phyloP scores from a whole-genome alignment of 768 basidiomycete genomes.

The Clitopilus passeckerianus region DNA sequence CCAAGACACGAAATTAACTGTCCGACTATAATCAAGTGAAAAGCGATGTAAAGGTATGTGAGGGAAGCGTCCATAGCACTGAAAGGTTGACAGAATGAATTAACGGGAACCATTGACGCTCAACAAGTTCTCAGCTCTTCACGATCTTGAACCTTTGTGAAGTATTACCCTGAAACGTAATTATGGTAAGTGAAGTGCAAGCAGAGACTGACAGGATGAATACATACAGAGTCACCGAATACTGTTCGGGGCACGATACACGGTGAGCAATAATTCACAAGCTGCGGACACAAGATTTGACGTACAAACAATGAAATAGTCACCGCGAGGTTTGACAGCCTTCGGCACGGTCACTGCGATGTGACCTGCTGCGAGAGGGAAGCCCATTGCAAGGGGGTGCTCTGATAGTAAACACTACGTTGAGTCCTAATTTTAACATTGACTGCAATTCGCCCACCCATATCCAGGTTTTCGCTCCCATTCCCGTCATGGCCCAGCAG shows the following conservation, averaged over 20 bases:
- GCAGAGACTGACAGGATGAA: not conserved
- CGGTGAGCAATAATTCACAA: not conserved
- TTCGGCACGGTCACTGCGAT: constrained; percentile 33
- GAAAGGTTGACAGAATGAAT: not conserved
- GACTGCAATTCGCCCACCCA: constrained; percentile 27
- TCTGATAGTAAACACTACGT: constrained; percentile 17
- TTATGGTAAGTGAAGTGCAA: not conserved
- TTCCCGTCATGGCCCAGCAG: constrained; percentile 38
- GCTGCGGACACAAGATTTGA: not conserved
- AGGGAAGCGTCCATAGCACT: not conserved
- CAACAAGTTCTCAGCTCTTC: not conserved
- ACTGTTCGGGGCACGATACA: not conserved
- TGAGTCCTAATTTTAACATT: not conserved
- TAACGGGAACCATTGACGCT: not conserved
- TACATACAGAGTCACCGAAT: not conserved
- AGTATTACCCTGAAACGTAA: constrained; percentile 19
- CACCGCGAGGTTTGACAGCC: constrained; percentile 23
- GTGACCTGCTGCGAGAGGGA: constrained; percentile 32
- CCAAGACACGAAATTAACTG: not conserved
- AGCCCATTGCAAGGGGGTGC: constrained; percentile 36
- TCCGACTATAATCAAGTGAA: no score
- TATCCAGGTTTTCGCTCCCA: constrained; percentile 44
- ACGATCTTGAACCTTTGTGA: constrained; percentile 23
- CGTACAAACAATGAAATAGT: constrained; percentile 46
- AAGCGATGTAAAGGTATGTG: not conserved